Conservation (phyloP, 805 yeast genomes). For the Metahyphopichia silvanorum region DNA sequence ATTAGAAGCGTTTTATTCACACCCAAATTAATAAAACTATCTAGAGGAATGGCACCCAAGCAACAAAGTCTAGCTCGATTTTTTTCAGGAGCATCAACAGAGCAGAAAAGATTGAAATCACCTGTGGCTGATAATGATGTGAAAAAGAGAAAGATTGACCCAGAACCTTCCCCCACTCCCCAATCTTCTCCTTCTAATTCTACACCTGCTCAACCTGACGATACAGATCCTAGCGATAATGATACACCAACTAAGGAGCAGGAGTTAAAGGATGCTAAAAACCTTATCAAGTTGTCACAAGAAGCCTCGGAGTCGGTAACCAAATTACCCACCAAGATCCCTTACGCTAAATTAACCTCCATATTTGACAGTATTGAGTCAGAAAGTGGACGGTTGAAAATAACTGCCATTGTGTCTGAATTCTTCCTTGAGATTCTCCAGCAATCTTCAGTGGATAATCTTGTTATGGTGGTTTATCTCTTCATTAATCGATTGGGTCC, state of each 20-base stretch:
- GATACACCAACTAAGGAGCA: constrained; percentile 1
- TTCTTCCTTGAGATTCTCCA: constrained; percentile 65
- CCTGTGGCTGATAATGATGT: neutral
- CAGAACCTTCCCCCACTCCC: neutral
- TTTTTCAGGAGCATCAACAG: constrained; percentile 11
- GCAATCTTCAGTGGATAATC: constrained; percentile 37
- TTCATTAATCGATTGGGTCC: constrained; percentile 91
- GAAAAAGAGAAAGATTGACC: constrained; percentile 3
- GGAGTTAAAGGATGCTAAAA: constrained; percentile 10
- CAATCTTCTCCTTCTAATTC: neutral
- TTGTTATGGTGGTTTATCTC: constrained; percentile 74
- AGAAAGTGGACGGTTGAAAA: constrained; percentile 81
- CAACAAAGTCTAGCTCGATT: constrained; percentile 35
- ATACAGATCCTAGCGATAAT: constrained; percentile 3
- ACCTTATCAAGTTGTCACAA: constrained; percentile 10
- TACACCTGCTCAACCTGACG: neutral
- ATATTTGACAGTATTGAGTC: constrained; percentile 76
- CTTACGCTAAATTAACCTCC: constrained; percentile 46
- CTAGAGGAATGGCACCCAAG: constrained; percentile 1
- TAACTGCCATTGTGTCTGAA: constrained; percentile 69
- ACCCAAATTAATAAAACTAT: too few species aligned
- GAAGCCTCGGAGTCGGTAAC: constrained; percentile 7
- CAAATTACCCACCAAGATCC: constrained; percentile 15
- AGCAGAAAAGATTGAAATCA: neutral
- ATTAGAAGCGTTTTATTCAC: too few species aligned